Percentiles rank a stretch among this genome's conserved stretches.
Evolutionary conservation across 441 rosid species (phyloP).

Genomic region (Brassica hybrid): DNA sequence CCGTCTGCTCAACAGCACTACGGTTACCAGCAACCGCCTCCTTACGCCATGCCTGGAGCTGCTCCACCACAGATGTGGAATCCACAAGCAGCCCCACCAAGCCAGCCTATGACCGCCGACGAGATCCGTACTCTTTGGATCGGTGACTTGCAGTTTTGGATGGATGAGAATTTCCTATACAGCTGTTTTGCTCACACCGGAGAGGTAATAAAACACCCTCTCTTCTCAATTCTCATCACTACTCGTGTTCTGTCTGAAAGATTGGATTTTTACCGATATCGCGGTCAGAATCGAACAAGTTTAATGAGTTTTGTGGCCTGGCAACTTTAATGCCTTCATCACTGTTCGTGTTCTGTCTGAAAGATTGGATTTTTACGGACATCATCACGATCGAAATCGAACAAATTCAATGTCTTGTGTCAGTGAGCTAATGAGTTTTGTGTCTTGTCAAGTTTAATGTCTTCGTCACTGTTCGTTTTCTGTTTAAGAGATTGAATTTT

Average conservation of each 20-base stretch:
- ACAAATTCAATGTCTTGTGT: neutral
- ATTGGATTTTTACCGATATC: neutral
- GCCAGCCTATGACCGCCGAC: constrained; percentile 49
- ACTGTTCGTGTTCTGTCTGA: too few species aligned
- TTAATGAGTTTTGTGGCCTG: too few species aligned
- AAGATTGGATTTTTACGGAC: too few species aligned
- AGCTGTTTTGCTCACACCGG: constrained; percentile 61
- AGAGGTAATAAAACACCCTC: constrained; percentile 52
- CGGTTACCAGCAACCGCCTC: constrained; percentile 60
- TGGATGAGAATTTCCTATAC: constrained; percentile 81
- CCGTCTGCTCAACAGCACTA: constrained; percentile 53
- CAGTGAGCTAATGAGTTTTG: neutral
- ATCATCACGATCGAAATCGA: neutral
- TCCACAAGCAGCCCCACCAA: constrained; percentile 37
- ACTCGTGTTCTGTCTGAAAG: neutral
- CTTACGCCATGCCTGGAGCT: constrained; percentile 72
- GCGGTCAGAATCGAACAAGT: neutral
- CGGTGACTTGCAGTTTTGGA: constrained; percentile 87
- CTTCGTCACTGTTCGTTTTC: neutral
- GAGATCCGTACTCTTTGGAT: constrained; percentile 92
- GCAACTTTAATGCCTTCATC: too few species aligned
- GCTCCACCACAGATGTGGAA: constrained; percentile 50
- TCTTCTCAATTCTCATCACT: neutral
- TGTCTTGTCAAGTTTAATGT: neutral
- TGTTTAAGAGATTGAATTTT: too few species aligned